Conservation (phyloP, 345 rosid species). For the Cochlearia excelsa region DNA sequence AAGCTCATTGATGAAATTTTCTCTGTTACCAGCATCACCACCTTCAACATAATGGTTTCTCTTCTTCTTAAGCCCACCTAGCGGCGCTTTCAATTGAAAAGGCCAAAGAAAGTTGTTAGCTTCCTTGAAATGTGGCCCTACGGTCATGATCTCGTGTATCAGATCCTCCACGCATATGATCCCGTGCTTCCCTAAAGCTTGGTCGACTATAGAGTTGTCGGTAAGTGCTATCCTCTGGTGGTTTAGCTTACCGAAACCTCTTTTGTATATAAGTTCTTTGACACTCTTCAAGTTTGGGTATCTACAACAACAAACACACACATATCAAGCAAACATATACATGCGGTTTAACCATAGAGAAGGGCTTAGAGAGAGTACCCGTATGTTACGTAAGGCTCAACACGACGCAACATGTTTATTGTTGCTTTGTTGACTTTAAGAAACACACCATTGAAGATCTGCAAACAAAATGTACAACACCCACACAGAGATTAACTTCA, state of each 20-base stretch:
- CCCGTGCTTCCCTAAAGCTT: constrained; percentile 63
- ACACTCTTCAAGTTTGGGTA: constrained; percentile 85
- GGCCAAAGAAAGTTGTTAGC: constrained; percentile 89
- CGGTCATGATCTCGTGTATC: constrained; percentile 82
- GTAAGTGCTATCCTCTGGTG: constrained; percentile 59
- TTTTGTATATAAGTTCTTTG: constrained; percentile 73
- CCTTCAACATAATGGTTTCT: constrained; percentile 88
- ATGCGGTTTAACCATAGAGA: neutral
- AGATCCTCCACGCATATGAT: constrained; percentile 76
- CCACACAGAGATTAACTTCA: neutral
- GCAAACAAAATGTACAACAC: neutral
- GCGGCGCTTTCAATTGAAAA: constrained; percentile 72
- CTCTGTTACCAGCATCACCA: constrained; percentile 86
- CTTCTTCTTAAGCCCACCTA: constrained; percentile 77
- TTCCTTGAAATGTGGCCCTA: constrained; percentile 71
- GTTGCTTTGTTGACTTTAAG: constrained; percentile 58
- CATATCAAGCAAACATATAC: neutral
- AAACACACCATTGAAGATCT: constrained; percentile 90
- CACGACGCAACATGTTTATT: constrained; percentile 70
- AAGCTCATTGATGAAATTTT: constrained; percentile 64
- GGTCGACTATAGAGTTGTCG: constrained; percentile 57
- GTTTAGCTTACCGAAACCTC: constrained; percentile 70
- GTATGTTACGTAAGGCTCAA: constrained; percentile 81
- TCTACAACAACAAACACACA: constrained; percentile 33
- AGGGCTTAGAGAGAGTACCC: constrained; percentile 46